Conservation (phyloP, 1,139 yeast genomes). For the Blastobotrys petasosporus region DNA sequence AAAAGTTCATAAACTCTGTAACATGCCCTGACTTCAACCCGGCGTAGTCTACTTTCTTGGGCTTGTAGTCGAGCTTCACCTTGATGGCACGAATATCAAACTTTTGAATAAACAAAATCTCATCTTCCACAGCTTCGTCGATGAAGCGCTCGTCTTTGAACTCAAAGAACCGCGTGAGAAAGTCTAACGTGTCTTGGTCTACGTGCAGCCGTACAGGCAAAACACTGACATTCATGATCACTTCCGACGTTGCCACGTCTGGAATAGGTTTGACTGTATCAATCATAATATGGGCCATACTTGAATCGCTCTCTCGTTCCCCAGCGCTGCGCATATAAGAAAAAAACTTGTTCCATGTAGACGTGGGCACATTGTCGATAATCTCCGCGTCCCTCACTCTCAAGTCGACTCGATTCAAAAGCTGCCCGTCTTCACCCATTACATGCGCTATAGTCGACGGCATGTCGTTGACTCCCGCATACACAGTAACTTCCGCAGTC, state of each 20-base stretch:
- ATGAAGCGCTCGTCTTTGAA: slow-evolving; percentile 69
- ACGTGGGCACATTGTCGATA: slow-evolving; percentile 74
- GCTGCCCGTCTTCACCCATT: slow-evolving; percentile 37
- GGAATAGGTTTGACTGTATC: slow-evolving; percentile 63
- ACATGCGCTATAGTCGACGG: slow-evolving; percentile 8
- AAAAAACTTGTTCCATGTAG: slow-evolving; percentile 86
- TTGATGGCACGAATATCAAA: slow-evolving; percentile 57
- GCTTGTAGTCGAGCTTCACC: slow-evolving; percentile 81
- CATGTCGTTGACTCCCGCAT: slow-evolving; percentile 38
- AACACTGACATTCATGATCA: slow-evolving; percentile 49
- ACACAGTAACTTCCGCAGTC: slow-evolving; percentile 43
- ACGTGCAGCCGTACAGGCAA: slow-evolving; percentile 77
- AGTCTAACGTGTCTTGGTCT: slow-evolving; percentile 91
- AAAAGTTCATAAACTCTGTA: slow-evolving; percentile 80
- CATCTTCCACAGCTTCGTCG: slow-evolving; percentile 38
- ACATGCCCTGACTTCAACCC: slow-evolving; percentile 83
- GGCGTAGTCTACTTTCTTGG: slow-evolving; percentile 76
- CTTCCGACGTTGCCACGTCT: slow-evolving; percentile 62
- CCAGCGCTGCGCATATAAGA: slow-evolving; percentile 65
- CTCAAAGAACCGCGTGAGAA: slow-evolving; percentile 69
- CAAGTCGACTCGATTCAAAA: slow-evolving; percentile 43
- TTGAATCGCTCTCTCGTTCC: slow-evolving; percentile 62
- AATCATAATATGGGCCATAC: slow-evolving; percentile 53
- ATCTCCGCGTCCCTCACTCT: slow-evolving; percentile 52
- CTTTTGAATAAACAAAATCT: slow-evolving; percentile 61